Evolutionary conservation across 2,329 filamentous ascomycete genomes (phyloP).

Genomic region (Cercospora sp.): DNA sequence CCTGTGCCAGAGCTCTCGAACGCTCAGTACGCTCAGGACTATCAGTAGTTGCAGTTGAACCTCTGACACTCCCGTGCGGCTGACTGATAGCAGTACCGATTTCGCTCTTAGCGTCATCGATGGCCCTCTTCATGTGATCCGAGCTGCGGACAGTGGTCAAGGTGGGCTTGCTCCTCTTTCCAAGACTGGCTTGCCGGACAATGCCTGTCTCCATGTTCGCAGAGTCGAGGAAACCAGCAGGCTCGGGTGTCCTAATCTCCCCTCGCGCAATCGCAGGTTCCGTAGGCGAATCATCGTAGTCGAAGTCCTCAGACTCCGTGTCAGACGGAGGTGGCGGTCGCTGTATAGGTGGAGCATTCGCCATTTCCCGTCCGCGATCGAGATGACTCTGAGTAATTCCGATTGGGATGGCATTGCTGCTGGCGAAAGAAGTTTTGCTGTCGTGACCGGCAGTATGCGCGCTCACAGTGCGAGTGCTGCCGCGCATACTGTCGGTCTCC

Average conservation of each 20-base stretch:
- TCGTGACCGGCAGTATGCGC: slow-evolving; percentile 30
- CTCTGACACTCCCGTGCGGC: slow-evolving; percentile 13
- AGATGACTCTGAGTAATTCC: slow-evolving; percentile 44
- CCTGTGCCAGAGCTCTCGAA: slow-evolving; percentile 12
- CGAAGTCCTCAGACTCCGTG: slow-evolving; percentile 18
- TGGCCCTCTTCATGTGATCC: slow-evolving; percentile 35
- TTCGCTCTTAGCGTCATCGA: slow-evolving; percentile 17
- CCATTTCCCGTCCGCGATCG: slow-evolving; percentile 28
- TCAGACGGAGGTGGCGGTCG: slow-evolving; percentile 17
- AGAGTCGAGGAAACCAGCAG: slow-evolving; percentile 4
- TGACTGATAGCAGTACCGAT: slow-evolving; percentile 26
- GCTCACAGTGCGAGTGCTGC: slow-evolving; percentile 30
- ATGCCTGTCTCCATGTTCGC: slow-evolving; percentile 31
- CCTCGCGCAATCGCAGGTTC: slow-evolving; percentile 18
- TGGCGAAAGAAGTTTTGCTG: slow-evolving; percentile 47
- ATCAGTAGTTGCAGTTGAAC: neutral
- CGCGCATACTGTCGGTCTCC: slow-evolving; percentile 46
- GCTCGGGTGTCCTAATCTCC: slow-evolving; percentile 10
- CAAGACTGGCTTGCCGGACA: slow-evolving; percentile 52
- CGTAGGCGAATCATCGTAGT: slow-evolving; percentile 16
- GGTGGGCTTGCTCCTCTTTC: slow-evolving; percentile 49
- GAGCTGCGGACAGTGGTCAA: slow-evolving; percentile 50
- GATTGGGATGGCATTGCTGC: slow-evolving; percentile 51
- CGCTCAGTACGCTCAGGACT: slow-evolving; percentile 13
- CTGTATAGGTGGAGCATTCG: slow-evolving; percentile 4